Conservation (phyloP, 176 grass and related monocot genomes). For the Triticum dicoccoides region DNA sequence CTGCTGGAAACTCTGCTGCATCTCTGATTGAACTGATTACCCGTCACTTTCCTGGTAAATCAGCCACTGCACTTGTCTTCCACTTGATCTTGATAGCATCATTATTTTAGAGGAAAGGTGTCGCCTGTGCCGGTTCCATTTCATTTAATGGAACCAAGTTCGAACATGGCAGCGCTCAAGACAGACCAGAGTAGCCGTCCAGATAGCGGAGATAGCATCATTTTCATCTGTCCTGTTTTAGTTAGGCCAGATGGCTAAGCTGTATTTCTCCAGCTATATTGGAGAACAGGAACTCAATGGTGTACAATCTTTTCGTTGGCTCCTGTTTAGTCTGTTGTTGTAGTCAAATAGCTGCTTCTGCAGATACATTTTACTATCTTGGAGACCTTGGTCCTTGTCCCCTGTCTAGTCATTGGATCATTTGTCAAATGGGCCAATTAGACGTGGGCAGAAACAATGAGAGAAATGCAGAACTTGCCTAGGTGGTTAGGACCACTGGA, state of each 20-base stretch:
- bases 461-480: background rate
- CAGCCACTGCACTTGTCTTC: background rate
- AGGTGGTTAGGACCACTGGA: background rate
- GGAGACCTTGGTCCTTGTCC: background rate
- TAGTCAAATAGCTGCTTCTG: background rate
- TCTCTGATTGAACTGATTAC: constrained; percentile 67
- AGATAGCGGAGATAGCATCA: background rate
- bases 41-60: constrained; percentile 88
- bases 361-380: background rate
- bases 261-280: background rate
- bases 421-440: constrained; percentile 22
- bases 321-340: background rate
- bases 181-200: background rate
- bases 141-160: background rate
- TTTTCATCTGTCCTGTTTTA: background rate
- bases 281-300: background rate
- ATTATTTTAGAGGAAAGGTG: background rate
- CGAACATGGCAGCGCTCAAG: background rate
- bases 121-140: background rate
- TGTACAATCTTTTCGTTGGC: background rate
- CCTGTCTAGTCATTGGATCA: background rate
- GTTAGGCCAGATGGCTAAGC: background rate
- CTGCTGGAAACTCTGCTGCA: constrained; percentile 76
- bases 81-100: background rate
- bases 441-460: background rate